Conservation (phyloP, 768 basidiomycete species). For the Fomitopsis pulvina region DNA sequence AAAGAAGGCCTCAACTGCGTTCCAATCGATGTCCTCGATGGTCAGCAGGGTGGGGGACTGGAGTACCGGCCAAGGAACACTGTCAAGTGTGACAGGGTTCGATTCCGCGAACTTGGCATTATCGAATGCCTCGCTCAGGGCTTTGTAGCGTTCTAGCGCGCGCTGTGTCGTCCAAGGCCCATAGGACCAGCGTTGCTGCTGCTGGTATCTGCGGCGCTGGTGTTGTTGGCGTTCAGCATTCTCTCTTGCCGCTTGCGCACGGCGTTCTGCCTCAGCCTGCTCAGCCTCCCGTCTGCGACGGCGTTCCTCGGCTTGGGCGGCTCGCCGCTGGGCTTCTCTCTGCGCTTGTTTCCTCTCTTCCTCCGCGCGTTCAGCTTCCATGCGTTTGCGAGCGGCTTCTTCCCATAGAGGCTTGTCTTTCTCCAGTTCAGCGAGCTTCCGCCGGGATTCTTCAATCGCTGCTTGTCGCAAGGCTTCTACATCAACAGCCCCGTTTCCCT, state of each 20-base stretch:
- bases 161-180: slow-evolving; percentile 59
- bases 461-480: slow-evolving; percentile 34
- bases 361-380: slow-evolving; percentile 36
- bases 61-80: slow-evolving; percentile 74
- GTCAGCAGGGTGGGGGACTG: slow-evolving; percentile 43
- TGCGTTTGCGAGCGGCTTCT: slow-evolving; percentile 40
- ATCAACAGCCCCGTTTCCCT: not conserved
- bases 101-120: slow-evolving; percentile 45
- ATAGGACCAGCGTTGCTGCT: slow-evolving; percentile 43
- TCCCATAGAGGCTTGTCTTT: slow-evolving; percentile 59
- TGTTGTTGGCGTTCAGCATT: slow-evolving; percentile 31
- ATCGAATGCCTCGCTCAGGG: slow-evolving; percentile 59
- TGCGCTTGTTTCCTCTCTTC: slow-evolving; percentile 19
- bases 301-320: slow-evolving; percentile 14
- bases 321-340: slow-evolving; percentile 13
- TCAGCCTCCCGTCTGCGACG: slow-evolving; percentile 21
- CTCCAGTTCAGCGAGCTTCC: slow-evolving; percentile 64
- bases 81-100: slow-evolving; percentile 49
- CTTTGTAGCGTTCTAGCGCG: slow-evolving; percentile 66
- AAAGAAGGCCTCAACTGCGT: slow-evolving; percentile 69
- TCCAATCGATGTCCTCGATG: slow-evolving; percentile 65
- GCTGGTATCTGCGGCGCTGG: slow-evolving; percentile 38
- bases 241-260: slow-evolving; percentile 25
- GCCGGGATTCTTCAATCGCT: slow-evolving; percentile 55
- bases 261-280: slow-evolving; percentile 21